Base-by-base conservation (phyloP, 163 green algal species). In the Scenedesmus sp. region DNA sequence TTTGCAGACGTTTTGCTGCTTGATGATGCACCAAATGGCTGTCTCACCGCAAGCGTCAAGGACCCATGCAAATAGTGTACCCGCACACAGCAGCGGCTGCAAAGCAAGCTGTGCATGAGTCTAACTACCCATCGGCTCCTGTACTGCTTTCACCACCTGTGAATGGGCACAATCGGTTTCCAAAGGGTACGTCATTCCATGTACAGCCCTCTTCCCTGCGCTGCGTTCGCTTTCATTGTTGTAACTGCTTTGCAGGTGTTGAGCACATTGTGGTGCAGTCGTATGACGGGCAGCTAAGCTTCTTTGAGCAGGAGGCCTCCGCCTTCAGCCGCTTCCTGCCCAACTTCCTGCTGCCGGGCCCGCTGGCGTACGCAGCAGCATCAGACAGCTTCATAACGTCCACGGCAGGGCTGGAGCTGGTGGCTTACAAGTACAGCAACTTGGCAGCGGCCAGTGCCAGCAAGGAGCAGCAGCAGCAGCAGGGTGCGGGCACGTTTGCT, bases 201-300 rank as follows among this genome's bases (percentile, higher is more conserved):
- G 68, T 33, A 13, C 33, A 87, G n/a, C 81, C 33, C 49, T 61
- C 0, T 49, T 53, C 13, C 65, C 30, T 87, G 43, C 72, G 85
- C 51, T 37, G 42, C 79, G 56, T n/a, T n/a, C n/a, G n/a, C n/a
- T n/a, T n/a, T n/a, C n/a, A n/a, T n/a, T n/a, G n/a, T n/a, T n/a
- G n/a, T n/a, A n/a, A n/a, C n/a, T n/a, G n/a, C n/a, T n/a, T n/a
- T 78, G 80, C 91, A 93, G 92, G 84, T 22, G 35, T 87, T 42
- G 94, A 97, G 56, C 91, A 95, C 88, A 93, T 97, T 26, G 94
- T 88, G 87, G 95, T 97, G 33, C 95, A 97, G 92, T 96, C 95
- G 5, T 96, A 96, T 90, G 95, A 97, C 83, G 95, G 95, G 26
- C 93, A 96, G 92, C 87, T 97, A 16, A 93, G 81, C 20, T 94